phyloP scores from a whole-genome alignment of 306 rosid genomes.

The Oxytropis ochrocephala region DNA sequence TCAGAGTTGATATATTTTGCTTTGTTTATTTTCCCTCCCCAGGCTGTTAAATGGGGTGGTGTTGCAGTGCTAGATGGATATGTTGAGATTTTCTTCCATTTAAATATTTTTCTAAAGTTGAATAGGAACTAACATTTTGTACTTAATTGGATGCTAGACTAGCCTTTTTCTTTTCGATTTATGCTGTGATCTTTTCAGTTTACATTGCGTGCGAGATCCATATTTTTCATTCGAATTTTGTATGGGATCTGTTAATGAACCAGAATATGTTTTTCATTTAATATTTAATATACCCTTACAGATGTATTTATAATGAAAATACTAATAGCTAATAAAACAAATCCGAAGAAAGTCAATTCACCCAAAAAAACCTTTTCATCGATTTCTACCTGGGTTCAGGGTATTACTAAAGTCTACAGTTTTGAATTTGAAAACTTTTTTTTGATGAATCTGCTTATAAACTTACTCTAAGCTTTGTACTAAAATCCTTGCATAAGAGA shows the following conservation, averaged over 20 bases:
- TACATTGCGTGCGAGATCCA: background rate
- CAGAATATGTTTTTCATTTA: no score
- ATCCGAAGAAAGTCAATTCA: no score
- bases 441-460: no score
- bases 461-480: background rate
- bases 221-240: background rate
- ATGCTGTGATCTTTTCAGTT: background rate
- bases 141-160: background rate
- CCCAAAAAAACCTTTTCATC: no score
- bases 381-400: no score
- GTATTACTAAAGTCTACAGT: no score
- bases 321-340: background rate
- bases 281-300: no score
- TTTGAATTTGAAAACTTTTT: no score
- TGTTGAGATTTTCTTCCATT: background rate
- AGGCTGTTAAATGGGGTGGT: conserved; percentile 16
- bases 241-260: background rate
- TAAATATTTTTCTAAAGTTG: background rate
- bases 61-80: conserved; percentile 21
- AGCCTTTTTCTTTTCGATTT: background rate
- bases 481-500: no score
- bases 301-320: no score
- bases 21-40: background rate
- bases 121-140: conserved; percentile 11
- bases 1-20: conserved; percentile 38